A percentile compares a stretch with the other conserved stretches of the same genome.
Evolutionary conservation across 2,329 filamentous ascomycete genomes (phyloP).

Genomic region (Calycina herbarum): DNA sequence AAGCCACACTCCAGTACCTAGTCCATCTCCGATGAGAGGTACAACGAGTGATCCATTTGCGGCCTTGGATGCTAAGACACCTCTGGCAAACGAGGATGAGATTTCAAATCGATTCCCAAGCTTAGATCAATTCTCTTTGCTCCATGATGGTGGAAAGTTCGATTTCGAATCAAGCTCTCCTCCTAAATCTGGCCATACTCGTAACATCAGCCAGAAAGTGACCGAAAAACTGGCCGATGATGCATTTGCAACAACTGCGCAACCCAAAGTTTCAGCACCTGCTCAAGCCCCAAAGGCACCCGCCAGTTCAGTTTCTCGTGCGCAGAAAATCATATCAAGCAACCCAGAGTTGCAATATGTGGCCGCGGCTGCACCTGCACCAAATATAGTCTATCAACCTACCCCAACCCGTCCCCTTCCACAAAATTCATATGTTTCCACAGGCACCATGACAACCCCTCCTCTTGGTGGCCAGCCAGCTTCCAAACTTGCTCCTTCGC

Average conservation of each 20-base stretch:
- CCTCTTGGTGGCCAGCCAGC: constrained; percentile 39
- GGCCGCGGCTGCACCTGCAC: constrained; percentile 43
- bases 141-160: constrained; percentile 84
- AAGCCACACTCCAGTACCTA: constrained; percentile 52
- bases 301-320: constrained; percentile 53
- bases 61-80: constrained; percentile 71
- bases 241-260: constrained; percentile 59
- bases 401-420: constrained; percentile 38
- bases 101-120: constrained; percentile 84
- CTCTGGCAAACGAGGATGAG: constrained; percentile 66
- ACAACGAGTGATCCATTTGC: constrained; percentile 83
- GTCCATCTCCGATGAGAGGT: constrained; percentile 68
- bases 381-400: constrained; percentile 33
- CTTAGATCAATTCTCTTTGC: constrained; percentile 86
- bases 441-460: constrained; percentile 78
- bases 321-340: constrained; percentile 63
- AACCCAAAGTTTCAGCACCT: constrained; percentile 18
- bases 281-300: constrained; percentile 22
- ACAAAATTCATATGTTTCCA: constrained; percentile 56
- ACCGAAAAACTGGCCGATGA: constrained; percentile 80
- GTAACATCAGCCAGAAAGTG: constrained; percentile 63
- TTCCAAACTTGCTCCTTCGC: constrained; percentile 29
- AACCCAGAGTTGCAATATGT: constrained; percentile 57
- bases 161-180: constrained; percentile 69
- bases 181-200: constrained; percentile 48